Evolutionary conservation across 345 rosid species (phyloP), one percentile per base, ranked within the genome.

Genomic region (Dovyalis caffra): DNA sequence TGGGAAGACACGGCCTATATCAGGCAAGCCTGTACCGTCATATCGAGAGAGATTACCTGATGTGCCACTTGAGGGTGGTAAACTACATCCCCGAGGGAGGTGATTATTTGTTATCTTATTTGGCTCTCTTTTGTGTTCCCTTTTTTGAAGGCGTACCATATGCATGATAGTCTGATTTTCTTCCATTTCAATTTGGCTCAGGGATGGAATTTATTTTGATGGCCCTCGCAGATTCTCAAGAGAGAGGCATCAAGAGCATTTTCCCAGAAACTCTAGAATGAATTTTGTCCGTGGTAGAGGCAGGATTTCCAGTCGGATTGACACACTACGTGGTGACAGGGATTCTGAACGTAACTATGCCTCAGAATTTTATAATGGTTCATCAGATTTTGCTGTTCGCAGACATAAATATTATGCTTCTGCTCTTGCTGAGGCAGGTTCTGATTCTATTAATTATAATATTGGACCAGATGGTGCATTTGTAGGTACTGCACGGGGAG

Each of bases 51-150:
- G 91, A 77, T 74, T 87, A 68, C 86, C 87, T 77, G 89, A 90
- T 85, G 77, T 83, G 68, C 76, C 89, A 29, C 78, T 83, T 71
- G 92, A 86, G 64, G 84, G 80, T 37, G 87, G 83, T 56, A 86
- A 75, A 77, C 75, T 84, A 68, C 80, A 77, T 70, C 77, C 72
- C 73, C 87, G 88, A 89, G 92, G 89, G 87, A 89, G 98, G 96
- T 94, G 91, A 90, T 85, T 80, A 84, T 83, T 81, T 61, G 75
- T 77, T 74, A 57, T 64, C 40, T 49, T 2, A 33, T 37, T 45
- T 49, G 74, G 72, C 71, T 33, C 28, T 58, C 34, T 74, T 49
- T 78, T 43, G 40, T 49, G 53, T 71, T 33, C 18, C 63, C 25
- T 25, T 23, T 60, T 65, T 33, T 78, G 64, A 47, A 25, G 25